phyloP scores from a whole-genome alignment of 495 filamentous ascomycete species.

The Podospora australis region DNA sequence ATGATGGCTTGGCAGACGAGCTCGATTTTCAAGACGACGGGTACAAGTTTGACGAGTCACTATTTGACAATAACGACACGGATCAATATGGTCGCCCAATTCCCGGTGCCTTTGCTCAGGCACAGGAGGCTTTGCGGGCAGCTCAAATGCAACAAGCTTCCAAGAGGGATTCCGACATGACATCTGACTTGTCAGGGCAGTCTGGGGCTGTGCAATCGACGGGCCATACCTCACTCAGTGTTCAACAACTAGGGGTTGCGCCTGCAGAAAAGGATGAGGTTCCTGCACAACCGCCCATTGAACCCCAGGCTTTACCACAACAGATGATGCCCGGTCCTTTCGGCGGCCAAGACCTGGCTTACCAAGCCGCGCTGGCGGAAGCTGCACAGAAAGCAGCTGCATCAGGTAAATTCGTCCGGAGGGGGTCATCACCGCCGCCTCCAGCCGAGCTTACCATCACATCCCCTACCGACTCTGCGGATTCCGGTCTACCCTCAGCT shows the following conservation, averaged over 20 bases:
- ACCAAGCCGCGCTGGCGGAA: conserved; percentile 75
- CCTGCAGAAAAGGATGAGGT: conserved; percentile 7
- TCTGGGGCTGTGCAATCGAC: conserved; percentile 38
- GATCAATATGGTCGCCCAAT: conserved; percentile 50
- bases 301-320: conserved; percentile 14
- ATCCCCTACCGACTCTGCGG: conserved; percentile 36
- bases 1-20: conserved; percentile 61
- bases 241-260: conserved; percentile 12
- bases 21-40: conserved; percentile 43
- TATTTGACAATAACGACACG: conserved; percentile 64
- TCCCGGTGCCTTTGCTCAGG: conserved; percentile 39
- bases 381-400: conserved; percentile 69
- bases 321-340: conserved; percentile 12
- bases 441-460: conserved; percentile 42
- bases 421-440: conserved; percentile 48
- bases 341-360: conserved; percentile 52
- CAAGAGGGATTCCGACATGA: conserved; percentile 34
- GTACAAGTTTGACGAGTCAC: conserved; percentile 65
- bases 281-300: conserved; percentile 4
- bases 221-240: conserved; percentile 30
- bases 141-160: conserved; percentile 18
- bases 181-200: conserved; percentile 29
- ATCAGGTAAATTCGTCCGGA: conserved; percentile 60
- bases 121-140: conserved; percentile 33
- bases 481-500: too few relatives aligned